These are phyloP conservation scores for Colletotrichum costaricense DNA, from an alignment of 2,329 filamentous ascomycete species.

Conservation along the genomic window DNA sequence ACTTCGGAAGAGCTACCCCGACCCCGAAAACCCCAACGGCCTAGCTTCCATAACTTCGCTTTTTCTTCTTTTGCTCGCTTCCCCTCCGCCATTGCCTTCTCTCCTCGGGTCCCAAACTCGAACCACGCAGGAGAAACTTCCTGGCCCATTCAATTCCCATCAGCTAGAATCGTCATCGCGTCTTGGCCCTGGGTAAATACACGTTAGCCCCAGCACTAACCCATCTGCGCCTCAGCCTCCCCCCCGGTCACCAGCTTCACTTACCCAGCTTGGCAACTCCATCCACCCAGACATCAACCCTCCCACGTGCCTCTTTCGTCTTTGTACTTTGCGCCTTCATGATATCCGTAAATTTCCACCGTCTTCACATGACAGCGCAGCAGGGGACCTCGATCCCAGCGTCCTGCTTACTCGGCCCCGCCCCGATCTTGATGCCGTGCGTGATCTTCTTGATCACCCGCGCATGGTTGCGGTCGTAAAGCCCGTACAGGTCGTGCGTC, in stretches of 20 bases:
- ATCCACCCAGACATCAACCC: background rate
- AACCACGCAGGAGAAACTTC: background rate
- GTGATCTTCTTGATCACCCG: slow-evolving; percentile 58
- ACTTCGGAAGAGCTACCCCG: background rate
- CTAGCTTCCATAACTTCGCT: too few species aligned
- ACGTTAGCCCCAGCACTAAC: slow-evolving; percentile 7
- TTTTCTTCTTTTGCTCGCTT: background rate
- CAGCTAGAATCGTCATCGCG: background rate
- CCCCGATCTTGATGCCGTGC: slow-evolving; percentile 59
- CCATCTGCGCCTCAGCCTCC: background rate
- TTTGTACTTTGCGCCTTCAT: background rate
- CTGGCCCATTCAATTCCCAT: background rate
- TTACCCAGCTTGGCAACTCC: background rate
- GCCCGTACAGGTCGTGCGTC: slow-evolving; percentile 50
- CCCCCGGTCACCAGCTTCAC: background rate
- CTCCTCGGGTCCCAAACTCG: slow-evolving; percentile 10
- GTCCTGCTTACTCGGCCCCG: slow-evolving; percentile 53
- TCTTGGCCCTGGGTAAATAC: slow-evolving; percentile 11
- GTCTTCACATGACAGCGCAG: slow-evolving; percentile 49
- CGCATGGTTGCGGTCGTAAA: slow-evolving; percentile 60
- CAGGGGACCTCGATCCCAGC: slow-evolving; percentile 51
- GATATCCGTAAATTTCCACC: background rate
- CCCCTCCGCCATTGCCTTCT: background rate
- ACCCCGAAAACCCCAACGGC: background rate
- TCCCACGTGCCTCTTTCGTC: background rate